Evolutionary conservation across 2,329 filamentous ascomycete genomes (phyloP).

Genomic region (Lojkania enalia): DNA sequence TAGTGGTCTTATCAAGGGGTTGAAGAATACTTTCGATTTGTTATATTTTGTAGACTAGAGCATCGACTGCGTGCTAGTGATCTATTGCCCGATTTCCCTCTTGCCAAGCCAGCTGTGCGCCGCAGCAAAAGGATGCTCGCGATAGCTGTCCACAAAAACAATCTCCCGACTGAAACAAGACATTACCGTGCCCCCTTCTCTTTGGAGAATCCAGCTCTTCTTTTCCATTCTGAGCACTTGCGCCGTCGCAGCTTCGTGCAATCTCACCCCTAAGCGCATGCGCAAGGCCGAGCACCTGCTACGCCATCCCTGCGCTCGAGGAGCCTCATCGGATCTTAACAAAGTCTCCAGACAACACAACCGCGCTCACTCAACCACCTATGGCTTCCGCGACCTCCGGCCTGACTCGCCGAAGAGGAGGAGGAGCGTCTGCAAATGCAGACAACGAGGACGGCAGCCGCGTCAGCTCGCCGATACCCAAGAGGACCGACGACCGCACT

Average conservation of each 20-base stretch:
- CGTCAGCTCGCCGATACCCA: constrained; percentile 66
- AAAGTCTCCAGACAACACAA: constrained; percentile 21
- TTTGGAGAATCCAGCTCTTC: constrained; percentile 13
- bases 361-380: constrained; percentile 32
- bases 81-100: too few species aligned
- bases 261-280: constrained; percentile 28
- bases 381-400: constrained; percentile 73
- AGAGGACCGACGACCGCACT: constrained; percentile 62
- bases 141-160: constrained; percentile 32
- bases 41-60: too few species aligned
- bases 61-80: too few species aligned
- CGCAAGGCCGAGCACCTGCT: constrained; percentile 29
- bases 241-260: background rate
- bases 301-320: constrained; percentile 40
- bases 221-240: constrained; percentile 11
- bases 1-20: too few species aligned
- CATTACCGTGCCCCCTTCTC: constrained; percentile 23
- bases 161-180: constrained; percentile 20
- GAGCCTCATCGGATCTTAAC: constrained; percentile 37
- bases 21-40: too few species aligned
- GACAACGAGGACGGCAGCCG: constrained; percentile 66
- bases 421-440: constrained; percentile 58
- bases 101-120: constrained; percentile 15
- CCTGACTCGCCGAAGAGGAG: constrained; percentile 70
- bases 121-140: constrained; percentile 8